Evolutionary conservation across 2,329 filamentous ascomycete species (phyloP).

Genomic region (Cladosporium sp.): DNA sequence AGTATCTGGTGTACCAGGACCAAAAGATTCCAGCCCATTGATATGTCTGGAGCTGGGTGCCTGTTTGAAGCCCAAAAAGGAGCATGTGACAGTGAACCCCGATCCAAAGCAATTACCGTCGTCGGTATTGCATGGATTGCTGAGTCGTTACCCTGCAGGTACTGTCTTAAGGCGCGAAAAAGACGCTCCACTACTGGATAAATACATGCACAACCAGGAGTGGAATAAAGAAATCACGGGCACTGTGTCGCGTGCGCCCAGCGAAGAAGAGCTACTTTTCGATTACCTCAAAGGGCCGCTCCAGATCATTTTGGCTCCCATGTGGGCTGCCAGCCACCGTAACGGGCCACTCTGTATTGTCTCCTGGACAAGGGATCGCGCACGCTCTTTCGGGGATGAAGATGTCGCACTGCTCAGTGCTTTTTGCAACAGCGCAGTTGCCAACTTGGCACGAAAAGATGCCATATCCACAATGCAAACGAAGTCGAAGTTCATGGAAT

Average conservation of each 20-base stretch:
- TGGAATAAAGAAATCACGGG: neutral
- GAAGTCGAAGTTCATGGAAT: neutral
- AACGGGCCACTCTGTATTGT: neutral
- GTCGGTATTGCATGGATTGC: too few relatives aligned
- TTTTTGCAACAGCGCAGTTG: neutral
- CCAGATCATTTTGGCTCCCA: neutral
- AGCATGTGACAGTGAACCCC: too few relatives aligned
- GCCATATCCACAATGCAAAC: neutral
- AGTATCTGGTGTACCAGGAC: too few relatives aligned
- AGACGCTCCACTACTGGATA: neutral
- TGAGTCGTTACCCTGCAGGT: neutral
- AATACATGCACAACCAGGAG: neutral
- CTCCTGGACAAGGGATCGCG: neutral
- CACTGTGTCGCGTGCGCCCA: neutral
- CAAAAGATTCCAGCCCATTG: too few relatives aligned
- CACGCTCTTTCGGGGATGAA: neutral
- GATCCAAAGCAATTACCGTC: too few relatives aligned
- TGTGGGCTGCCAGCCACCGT: neutral
- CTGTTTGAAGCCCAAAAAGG: too few relatives aligned
- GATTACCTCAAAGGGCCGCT: neutral
- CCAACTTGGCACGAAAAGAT: neutral
- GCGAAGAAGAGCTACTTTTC: neutral
- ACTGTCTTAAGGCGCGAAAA: neutral
- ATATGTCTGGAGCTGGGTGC: too few relatives aligned
- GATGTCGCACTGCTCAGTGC: neutral